Base-by-base conservation (phyloP, 306 rosid species). In the Prinsepia uniflora region DNA sequence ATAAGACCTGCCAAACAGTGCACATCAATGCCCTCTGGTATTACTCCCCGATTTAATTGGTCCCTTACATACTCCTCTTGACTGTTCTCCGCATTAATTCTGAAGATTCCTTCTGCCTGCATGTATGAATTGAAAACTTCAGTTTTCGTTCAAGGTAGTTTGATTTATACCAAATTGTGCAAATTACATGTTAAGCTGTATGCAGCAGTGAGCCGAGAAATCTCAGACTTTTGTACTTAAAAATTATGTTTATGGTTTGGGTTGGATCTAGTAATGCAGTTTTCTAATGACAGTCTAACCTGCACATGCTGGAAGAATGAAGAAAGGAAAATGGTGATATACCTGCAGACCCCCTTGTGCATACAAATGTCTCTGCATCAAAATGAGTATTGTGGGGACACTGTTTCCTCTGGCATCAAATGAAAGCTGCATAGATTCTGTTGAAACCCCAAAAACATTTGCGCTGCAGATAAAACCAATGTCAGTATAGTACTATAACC, bases 341-440 rank as follows among this genome's bases (percentile, higher is more conserved):
- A 94, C 98, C 96, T 95, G 91, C 71, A 91, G 80, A 61, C 99
- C 97, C 54, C 97, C 97, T 80, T 72, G 92, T 34, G 90, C 85
- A 70, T 95, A 91, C 70, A 95, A 76, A 62, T 85, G 92, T 68
- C 92, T 89, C 75, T 95, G 99, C 99, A 95, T 89, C 84, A 87
- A 65, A 64, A 95, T 78, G 70, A 95, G 88, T 75, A 95, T 95
- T 40, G 91, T 89, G 39, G 99, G 99, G 66, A 91, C 96, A 44
- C 97, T 89, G 82, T 95, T 95, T 69, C 99, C 99, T 86, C 97
- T 89, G 50, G 96, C 87, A 82, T 95, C 99, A 71, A 95, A 91
- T 14, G 97, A 91, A 75, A 95, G 99, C 85, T 95, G 99, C 99
- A 95, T 95, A 10, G 99, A 95, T 75, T 95, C 97, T 5, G 99